Conservation (phyloP, 73 alveolate genomes). For the Paramecium sexaurelia region DNA sequence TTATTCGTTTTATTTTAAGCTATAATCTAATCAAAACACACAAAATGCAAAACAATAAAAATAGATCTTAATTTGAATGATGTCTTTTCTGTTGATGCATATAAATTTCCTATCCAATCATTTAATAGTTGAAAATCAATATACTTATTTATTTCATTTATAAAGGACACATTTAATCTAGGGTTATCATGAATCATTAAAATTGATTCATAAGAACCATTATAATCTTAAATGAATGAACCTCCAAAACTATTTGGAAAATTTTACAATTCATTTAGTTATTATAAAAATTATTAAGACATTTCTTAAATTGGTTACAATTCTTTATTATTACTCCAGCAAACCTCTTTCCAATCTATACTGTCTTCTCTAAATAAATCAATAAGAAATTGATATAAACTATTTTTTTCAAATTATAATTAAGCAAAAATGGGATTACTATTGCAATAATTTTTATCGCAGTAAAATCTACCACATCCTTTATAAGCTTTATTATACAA, state of each 20-base stretch:
- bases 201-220: background rate
- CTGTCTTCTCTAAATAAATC: background rate
- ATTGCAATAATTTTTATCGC: background rate
- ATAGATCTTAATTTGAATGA: background rate
- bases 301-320: background rate
- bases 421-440: background rate
- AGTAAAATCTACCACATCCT: conserved; percentile 6
- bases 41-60: background rate
- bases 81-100: no score
- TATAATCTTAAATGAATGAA: background rate
- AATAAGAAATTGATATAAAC: background rate
- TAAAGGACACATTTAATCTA: background rate
- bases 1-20: background rate
- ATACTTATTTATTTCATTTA: background rate
- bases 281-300: background rate
- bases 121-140: background rate
- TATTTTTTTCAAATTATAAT: background rate
- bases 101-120: background rate
- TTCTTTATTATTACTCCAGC: background rate
- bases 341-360: background rate
- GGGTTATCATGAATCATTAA: background rate
- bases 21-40: background rate
- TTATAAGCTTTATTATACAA: background rate
- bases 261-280: background rate
- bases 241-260: background rate